phyloP scores from a whole-genome alignment of 495 filamentous ascomycete genomes.

The Hypomontagnella submonticulosa region DNA sequence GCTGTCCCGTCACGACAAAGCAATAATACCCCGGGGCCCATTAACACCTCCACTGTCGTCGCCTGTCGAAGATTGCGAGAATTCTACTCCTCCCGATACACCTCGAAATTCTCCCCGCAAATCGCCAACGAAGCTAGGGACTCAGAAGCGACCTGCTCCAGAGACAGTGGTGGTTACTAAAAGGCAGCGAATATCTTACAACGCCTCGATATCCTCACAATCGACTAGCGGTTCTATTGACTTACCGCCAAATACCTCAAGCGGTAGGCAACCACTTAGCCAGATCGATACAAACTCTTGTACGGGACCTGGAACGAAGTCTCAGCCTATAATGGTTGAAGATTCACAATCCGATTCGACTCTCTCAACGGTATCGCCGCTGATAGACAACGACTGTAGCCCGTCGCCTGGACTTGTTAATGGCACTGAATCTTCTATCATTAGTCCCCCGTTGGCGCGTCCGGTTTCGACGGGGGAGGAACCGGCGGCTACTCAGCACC shows the following conservation, averaged over 20 bases:
- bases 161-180: conserved; percentile 14
- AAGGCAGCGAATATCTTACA: conserved; percentile 20
- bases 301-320: conserved; percentile 1
- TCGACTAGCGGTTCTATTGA: background rate
- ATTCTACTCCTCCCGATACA: background rate
- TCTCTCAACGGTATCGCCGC: background rate
- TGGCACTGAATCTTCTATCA: no score
- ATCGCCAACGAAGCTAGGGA: background rate
- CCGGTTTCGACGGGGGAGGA: background rate
- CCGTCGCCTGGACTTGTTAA: no score
- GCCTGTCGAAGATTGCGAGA: conserved; percentile 1
- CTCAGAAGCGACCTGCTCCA: conserved; percentile 26
- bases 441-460: no score
- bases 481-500: background rate
- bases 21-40: background rate
- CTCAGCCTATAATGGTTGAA: background rate
- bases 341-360: background rate
- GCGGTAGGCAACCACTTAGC: conserved; percentile 36
- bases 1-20: background rate
- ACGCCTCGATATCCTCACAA: background rate
- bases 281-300: conserved; percentile 35
- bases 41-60: conserved; percentile 13
- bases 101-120: background rate
- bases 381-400: background rate
- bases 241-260: background rate